Base-by-base conservation (phyloP, 2,329 filamentous ascomycete species). In the Niveomyces coronatus region DNA sequence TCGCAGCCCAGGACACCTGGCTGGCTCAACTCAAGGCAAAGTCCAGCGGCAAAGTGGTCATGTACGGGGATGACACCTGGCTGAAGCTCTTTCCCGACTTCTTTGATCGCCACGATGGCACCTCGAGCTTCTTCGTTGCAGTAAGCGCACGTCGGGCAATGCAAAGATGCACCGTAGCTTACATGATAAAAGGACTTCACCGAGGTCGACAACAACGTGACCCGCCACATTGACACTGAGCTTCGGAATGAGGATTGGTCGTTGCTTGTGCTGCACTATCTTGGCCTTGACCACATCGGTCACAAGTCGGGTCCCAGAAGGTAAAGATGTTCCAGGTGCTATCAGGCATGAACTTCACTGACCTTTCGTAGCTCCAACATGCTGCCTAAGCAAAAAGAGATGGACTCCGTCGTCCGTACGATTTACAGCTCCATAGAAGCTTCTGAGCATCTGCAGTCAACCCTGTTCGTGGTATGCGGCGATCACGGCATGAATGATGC, bases 401-500 rank as follows among this genome's bases (percentile, higher is more conserved):
- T 98, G 89, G 89, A 96, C 52, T 68, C 61, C 1, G 81, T 96
- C 45, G 79, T 95, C 27, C 67, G 69, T 44, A 64, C 75, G 41
- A 81, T 98, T 18, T 95, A 85, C 53, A 64, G 70, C 10, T 82
- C 85, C 6, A 82, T 98, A 46, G 71, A 82, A 51, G 70, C 69
- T 4, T 63, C 83, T 40, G 55, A 71, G 1, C 82, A 94, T 56
- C 74, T 95, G 1, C 55, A 74, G 22, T 82, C 83, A 4, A 87
- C 89, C 0, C 64, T 98, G 2, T 71, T 98, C 31, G 79, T 98
- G 3, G 63, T 98, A 6, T 86, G 82, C 40, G 91, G 91, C 40
- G 93, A 98, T 51, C 91, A 98, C 55, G 91, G 91, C n/a, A 98
- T 98, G 91, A 98, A 96, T 49, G 89, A 96, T 50, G 91, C 85